Percentiles rank a stretch among this genome's conserved stretches.
phyloP scores from a whole-genome alignment of 768 basidiomycete genomes.

The Amanita polypyramis region DNA sequence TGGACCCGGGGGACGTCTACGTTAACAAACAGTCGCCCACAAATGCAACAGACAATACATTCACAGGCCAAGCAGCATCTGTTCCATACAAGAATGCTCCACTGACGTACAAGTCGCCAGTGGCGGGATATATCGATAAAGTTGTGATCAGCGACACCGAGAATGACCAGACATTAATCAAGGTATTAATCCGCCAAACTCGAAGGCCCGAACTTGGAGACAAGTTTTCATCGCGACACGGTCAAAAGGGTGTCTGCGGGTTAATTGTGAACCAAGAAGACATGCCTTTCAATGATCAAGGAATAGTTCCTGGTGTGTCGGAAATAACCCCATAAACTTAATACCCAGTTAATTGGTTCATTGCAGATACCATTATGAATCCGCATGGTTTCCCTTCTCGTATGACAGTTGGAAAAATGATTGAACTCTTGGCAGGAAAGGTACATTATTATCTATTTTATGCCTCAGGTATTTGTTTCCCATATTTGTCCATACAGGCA shows the following conservation, averaged over 20 bases:
- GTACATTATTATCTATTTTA: conserved; percentile 23
- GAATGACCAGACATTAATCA: conserved; percentile 92
- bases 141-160: conserved; percentile 97
- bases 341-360: conserved; percentile 10
- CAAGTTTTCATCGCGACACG: conserved; percentile 97
- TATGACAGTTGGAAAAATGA: conserved; percentile 99
- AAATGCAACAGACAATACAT: conserved; percentile 87
- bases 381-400: conserved; percentile 99
- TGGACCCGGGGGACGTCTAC: conserved; percentile 89
- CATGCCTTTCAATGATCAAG: conserved; percentile 98
- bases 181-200: conserved; percentile 95
- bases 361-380: conserved; percentile 95
- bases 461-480: conserved; percentile 5
- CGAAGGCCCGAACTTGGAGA: conserved; percentile 94
- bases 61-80: conserved; percentile 73
- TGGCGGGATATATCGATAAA: conserved; percentile 93
- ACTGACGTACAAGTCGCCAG: conserved; percentile 88
- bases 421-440: conserved; percentile 94
- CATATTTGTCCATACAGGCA: conserved; percentile 38
- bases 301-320: conserved; percentile 75
- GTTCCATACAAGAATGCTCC: conserved; percentile 89
- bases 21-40: conserved; percentile 96
- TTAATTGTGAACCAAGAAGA: conserved; percentile 98
- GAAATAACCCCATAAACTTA: conserved; percentile 7
- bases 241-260: conserved; percentile 98